Evolutionary conservation across 257 asterid species (phyloP).

Genomic region (Sherardia arvensis): DNA sequence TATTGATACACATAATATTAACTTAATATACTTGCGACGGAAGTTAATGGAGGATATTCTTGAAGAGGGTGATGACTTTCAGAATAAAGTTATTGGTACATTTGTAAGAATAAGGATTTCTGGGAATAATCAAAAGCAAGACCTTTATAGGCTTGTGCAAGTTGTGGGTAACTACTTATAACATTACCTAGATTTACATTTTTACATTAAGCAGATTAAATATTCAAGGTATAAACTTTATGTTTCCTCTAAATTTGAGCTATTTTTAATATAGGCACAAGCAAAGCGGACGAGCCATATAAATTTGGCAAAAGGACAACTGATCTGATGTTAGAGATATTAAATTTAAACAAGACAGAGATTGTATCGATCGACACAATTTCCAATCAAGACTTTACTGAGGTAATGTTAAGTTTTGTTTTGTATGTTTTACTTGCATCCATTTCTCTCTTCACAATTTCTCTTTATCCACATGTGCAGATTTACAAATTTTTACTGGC

Average conservation of each 20-base stretch:
- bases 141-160: conserved; percentile 91
- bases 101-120: conserved; percentile 93
- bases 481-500: neutral
- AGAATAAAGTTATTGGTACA: conserved; percentile 72
- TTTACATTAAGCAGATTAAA: conserved; percentile 1
- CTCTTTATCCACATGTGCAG: too few relatives aligned
- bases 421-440: neutral
- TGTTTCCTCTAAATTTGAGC: conserved; percentile 8
- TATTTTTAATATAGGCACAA: conserved; percentile 53
- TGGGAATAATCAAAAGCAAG: conserved; percentile 84
- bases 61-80: conserved; percentile 67
- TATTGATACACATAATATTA: conserved; percentile 82
- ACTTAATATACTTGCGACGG: conserved; percentile 71
- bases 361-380: conserved; percentile 71
- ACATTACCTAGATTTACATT: neutral
- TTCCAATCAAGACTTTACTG: conserved; percentile 96
- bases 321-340: conserved; percentile 72
- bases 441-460: neutral
- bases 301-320: conserved; percentile 84
- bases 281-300: conserved; percentile 74
- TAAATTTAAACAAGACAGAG: conserved; percentile 93
- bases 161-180: conserved; percentile 66
- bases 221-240: neutral
- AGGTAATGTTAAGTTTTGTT: conserved; percentile 39
- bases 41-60: conserved; percentile 96